A percentile compares a stretch with the other conserved stretches of the same genome.
These are phyloP conservation scores for Cyamopsis tetragonoloba DNA, from an alignment of 306 rosid genomes.

Conservation along the genomic window DNA sequence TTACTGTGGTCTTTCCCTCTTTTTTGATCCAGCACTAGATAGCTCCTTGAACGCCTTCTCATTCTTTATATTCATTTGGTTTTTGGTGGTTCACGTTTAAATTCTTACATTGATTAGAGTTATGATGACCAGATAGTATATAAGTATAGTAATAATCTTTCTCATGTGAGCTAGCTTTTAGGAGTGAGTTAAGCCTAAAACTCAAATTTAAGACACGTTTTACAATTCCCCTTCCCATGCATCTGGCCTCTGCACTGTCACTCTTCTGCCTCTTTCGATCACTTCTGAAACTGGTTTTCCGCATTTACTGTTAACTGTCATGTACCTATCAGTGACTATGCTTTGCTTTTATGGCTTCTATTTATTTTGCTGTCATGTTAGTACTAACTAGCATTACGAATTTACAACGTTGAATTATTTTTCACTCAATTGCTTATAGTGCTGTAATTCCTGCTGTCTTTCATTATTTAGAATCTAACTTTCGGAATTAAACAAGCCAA, in stretches of 20 bases:
- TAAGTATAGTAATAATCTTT: too few species aligned
- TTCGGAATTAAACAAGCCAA: slow-evolving; percentile 17
- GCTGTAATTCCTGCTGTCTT: not conserved
- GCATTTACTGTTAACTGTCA: not conserved
- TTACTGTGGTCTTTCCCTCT: not conserved
- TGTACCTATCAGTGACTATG: not conserved
- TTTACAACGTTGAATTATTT: not conserved
- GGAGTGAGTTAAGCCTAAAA: too few species aligned
- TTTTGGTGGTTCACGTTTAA: slow-evolving; percentile 1
- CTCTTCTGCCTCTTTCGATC: not conserved
- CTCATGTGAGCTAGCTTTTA: too few species aligned
- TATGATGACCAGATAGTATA: too few species aligned
- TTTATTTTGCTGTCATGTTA: not conserved
- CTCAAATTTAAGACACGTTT: too few species aligned
- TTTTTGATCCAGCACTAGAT: not conserved
- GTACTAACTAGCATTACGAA: not conserved
- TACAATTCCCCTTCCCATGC: too few species aligned
- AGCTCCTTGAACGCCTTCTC: not conserved
- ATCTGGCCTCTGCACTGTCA: not conserved
- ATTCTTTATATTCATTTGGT: not conserved
- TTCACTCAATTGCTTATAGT: slow-evolving; percentile 8
- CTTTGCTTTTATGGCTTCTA: slow-evolving; percentile 4
- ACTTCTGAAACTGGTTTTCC: not conserved
- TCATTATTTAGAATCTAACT: not conserved
- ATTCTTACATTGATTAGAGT: too few species aligned